phyloP scores from a whole-genome alignment of 495 filamentous ascomycete genomes.

The Ramalina peruviana region DNA sequence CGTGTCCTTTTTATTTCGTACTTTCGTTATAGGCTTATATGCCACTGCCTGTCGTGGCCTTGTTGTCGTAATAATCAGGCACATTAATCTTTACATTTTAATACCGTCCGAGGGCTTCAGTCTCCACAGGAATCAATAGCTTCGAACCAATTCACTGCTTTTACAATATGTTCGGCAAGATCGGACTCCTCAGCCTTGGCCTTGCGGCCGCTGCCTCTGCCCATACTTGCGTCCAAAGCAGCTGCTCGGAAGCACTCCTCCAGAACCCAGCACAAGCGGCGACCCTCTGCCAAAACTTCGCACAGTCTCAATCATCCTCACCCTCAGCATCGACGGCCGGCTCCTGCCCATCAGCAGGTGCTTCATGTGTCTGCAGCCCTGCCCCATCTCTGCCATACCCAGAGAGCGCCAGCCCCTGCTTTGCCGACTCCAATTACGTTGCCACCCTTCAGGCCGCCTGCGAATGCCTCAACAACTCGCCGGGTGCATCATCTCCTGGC shows the following conservation, averaged over 20 bases:
- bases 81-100: neutral
- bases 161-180: slow-evolving; percentile 6
- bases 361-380: slow-evolving; percentile 6
- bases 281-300: slow-evolving; percentile 9
- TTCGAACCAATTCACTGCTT: neutral
- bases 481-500: neutral
- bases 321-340: neutral
- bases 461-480: neutral
- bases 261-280: slow-evolving; percentile 3
- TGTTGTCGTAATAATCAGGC: neutral
- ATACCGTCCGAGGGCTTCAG: neutral
- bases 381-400: slow-evolving; percentile 5
- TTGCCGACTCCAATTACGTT: slow-evolving; percentile 5
- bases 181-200: slow-evolving; percentile 5
- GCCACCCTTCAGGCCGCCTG: slow-evolving; percentile 1
- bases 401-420: slow-evolving; percentile 9
- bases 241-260: slow-evolving; percentile 4
- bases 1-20: neutral
- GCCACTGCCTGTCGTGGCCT: neutral
- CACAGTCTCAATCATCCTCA: neutral
- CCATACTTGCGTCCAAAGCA: neutral
- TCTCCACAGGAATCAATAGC: neutral
- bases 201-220: slow-evolving; percentile 4
- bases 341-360: slow-evolving; percentile 1
- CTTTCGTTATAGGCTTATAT: slow-evolving; percentile 1